These are phyloP conservation scores for Nephelium lappaceum DNA, from an alignment of 345 rosid genomes.

Conservation along the genomic window DNA sequence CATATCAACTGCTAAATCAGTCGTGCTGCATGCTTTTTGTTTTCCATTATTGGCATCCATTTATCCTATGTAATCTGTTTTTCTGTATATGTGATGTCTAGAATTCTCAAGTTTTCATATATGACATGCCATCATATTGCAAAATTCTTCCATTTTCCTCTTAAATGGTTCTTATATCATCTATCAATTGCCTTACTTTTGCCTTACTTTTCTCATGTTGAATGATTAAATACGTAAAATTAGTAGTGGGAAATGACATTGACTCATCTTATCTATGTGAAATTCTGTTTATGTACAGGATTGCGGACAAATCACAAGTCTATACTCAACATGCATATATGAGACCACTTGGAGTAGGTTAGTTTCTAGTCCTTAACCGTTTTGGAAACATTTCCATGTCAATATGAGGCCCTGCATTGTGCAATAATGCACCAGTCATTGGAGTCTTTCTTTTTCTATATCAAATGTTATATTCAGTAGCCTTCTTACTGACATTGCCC, in stretches of 20 bases:
- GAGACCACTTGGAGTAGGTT: slow-evolving; percentile 99
- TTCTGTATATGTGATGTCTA: neutral
- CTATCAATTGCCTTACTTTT: neutral
- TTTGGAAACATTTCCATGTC: neutral
- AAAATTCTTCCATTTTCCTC: neutral
- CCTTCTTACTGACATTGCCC: neutral
- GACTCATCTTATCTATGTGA: neutral
- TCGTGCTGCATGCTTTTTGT: neutral
- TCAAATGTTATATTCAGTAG: neutral
- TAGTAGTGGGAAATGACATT: neutral
- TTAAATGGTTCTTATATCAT: neutral
- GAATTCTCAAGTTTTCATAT: neutral
- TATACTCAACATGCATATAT: slow-evolving; percentile 99
- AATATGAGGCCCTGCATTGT: neutral
- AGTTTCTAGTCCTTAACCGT: slow-evolving; percentile 29
- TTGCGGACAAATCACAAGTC: slow-evolving; percentile 96
- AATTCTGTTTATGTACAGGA: slow-evolving; percentile 49
- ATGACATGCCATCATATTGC: neutral
- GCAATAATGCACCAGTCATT: neutral
- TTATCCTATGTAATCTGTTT: neutral
- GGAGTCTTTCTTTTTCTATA: neutral
- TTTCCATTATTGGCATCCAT: neutral
- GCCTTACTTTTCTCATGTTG: neutral
- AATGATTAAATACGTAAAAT: no score
- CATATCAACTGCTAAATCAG: neutral